Conservation (phyloP, 495 filamentous ascomycete genomes). For the Cercophora sp. region DNA sequence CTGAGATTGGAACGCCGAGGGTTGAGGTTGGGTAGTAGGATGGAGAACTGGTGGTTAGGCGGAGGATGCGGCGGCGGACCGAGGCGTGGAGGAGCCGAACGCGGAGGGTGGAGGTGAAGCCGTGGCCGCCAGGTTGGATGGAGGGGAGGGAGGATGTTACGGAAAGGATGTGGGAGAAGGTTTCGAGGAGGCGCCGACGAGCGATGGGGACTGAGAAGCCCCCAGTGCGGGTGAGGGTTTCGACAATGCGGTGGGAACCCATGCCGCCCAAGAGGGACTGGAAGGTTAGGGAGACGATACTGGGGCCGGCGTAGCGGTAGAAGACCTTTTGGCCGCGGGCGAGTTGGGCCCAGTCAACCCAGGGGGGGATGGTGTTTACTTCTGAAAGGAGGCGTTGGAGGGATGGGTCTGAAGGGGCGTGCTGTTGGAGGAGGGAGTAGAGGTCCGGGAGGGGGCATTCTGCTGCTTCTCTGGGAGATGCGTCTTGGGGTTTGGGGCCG, state of each 20-base stretch:
- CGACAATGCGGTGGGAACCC: slow-evolving; percentile 60
- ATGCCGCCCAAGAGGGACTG: slow-evolving; percentile 64
- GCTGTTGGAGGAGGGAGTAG: slow-evolving; percentile 56
- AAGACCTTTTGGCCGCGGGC: slow-evolving; percentile 64
- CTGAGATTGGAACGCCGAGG: slow-evolving; percentile 67
- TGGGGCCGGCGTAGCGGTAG: slow-evolving; percentile 68
- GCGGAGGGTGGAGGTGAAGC: slow-evolving; percentile 64
- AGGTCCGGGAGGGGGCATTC: slow-evolving; percentile 46
- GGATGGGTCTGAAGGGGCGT: slow-evolving; percentile 53
- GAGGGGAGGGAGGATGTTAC: slow-evolving; percentile 61
- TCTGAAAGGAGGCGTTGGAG: slow-evolving; percentile 62
- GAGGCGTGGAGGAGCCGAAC: slow-evolving; percentile 72
- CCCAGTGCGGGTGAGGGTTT: slow-evolving; percentile 72
- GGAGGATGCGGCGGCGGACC: slow-evolving; percentile 62
- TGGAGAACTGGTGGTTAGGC: slow-evolving; percentile 49
- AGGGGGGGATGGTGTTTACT: slow-evolving; percentile 65
- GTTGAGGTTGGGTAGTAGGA: slow-evolving; percentile 59
- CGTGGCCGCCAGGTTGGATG: slow-evolving; percentile 65
- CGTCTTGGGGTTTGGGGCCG: not conserved
- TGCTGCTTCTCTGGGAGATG: not conserved
- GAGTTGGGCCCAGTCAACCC: slow-evolving; percentile 83
- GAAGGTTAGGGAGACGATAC: slow-evolving; percentile 58
- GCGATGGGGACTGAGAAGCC: slow-evolving; percentile 71
- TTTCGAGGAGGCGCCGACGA: slow-evolving; percentile 66
- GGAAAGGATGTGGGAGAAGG: slow-evolving; percentile 70